Percentiles rank a stretch among this genome's conserved stretches.
Evolutionary conservation across 2,329 filamentous ascomycete genomes (phyloP).

Genomic region (Fusarium stilboides): DNA sequence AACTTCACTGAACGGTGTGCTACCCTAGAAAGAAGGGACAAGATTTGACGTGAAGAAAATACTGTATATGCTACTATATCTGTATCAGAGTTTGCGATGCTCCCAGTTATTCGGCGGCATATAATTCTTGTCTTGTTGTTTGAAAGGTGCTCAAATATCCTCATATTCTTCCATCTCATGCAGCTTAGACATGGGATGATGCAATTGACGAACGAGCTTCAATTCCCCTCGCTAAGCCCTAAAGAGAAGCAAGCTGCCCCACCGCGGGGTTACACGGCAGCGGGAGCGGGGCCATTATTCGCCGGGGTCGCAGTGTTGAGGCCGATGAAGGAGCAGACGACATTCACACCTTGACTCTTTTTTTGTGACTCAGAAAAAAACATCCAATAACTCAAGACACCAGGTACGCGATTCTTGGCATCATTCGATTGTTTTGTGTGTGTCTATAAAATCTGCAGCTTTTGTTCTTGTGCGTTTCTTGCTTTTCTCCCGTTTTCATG

Average conservation of each 20-base stretch:
- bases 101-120: too few relatives aligned
- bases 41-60: too few relatives aligned
- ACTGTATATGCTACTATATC: too few relatives aligned
- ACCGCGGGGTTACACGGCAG: conserved; percentile 26
- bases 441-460: conserved; percentile 6
- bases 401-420: conserved; percentile 17
- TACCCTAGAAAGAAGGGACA: too few relatives aligned
- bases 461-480: conserved; percentile 2
- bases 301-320: conserved; percentile 26
- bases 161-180: background rate
- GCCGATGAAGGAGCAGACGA: conserved; percentile 35
- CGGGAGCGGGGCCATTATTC: conserved; percentile 47
- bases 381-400: conserved; percentile 13
- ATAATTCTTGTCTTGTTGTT: too few relatives aligned
- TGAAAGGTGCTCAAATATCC: too few relatives aligned
- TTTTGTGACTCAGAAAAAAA: conserved; percentile 45
- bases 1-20: background rate
- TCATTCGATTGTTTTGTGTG: background rate
- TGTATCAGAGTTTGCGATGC: too few relatives aligned
- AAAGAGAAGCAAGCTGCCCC: conserved; percentile 2
- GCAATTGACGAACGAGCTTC: conserved; percentile 24
- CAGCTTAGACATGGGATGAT: conserved; percentile 17
- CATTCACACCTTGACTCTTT: conserved; percentile 29
- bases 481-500: background rate
- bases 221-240: conserved; percentile 29